Evolutionary conservation across 2,329 filamentous ascomycete species (phyloP).

Genomic region (Neopestalotiopsis rosae): DNA sequence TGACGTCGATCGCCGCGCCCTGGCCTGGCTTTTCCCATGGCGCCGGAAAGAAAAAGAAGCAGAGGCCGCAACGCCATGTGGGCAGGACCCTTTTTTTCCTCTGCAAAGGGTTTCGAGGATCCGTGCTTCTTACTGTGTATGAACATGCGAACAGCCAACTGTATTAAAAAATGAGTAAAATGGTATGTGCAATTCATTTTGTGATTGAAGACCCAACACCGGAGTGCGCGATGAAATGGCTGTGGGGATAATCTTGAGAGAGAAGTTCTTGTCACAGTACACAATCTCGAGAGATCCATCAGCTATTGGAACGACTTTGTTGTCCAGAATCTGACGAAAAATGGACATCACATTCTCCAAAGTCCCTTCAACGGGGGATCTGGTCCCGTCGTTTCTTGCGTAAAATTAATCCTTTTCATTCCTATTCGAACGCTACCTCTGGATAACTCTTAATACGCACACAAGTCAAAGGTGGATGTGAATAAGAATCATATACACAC

Average conservation of each 20-base stretch:
- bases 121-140: no score
- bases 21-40: not conserved
- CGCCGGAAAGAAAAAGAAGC: no score
- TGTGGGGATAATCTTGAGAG: not conserved
- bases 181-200: no score
- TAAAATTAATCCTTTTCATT: not conserved
- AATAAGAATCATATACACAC: not conserved
- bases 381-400: no score
- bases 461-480: no score
- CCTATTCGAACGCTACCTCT: not conserved
- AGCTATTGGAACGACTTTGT: not conserved
- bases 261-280: not conserved
- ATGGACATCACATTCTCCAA: not conserved
- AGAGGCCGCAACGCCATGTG: not conserved
- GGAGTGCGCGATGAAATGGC: not conserved
- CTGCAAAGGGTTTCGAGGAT: not conserved
- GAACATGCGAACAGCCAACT: no score
- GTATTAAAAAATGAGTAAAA: no score
- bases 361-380: not conserved
- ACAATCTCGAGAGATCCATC: not conserved
- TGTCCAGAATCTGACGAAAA: not conserved
- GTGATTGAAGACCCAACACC: not conserved
- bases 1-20: conserved; percentile 1
- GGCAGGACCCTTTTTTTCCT: not conserved
- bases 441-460: no score